Base-by-base conservation (phyloP, 2,329 filamentous ascomycete species). In the Coniochaeta ligniaria region DNA sequence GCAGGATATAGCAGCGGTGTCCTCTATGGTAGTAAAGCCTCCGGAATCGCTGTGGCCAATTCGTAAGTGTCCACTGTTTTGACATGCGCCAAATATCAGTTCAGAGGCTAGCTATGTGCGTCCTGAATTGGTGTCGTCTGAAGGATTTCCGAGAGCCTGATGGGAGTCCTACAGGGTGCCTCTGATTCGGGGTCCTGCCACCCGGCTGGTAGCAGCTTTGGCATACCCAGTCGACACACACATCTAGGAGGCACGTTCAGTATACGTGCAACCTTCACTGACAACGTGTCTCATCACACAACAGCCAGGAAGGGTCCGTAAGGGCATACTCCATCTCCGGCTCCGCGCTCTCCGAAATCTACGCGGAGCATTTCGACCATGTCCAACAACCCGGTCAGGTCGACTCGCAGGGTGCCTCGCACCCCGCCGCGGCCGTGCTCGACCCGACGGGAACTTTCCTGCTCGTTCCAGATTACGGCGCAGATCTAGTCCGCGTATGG, bases 361-460 rank as follows among this genome's bases (percentile, higher is more conserved):
- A 78, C 61, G 72, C 72, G 59, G 67, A 74, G 60, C 72, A 71
- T 1, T 83, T 76, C 68, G 71, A 69, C 58, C 69, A 80, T 62
- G 63, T 66, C 11, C 66, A 71, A 8, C 72, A 75, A 4, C 76
- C 76, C 0, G 67, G 75, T 36, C 69, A 74, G 59, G 69, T 69
- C 17, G 11, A n/a, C 72, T 6, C 81, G 83, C 84, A 89, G 71
- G 76, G 82, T 47, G 75, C 78, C 7, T 76, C 86, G 2, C 85
- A 88, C 68, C 86, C 86, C 20, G 87, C 90, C 71, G 75, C 88
- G 68, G 80, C 83, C n/a, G 70, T 88, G 58, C 69, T 87, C 36
- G 88, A 91, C 69, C 88, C 87, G 7, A 87, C 83, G 2, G 82
- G 81, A 6, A 67, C 76, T n/a, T 91, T 82, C 70, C 66, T 90